A percentile compares a stretch with the other conserved stretches of the same genome.
Evolutionary conservation across 257 asterid genomes (phyloP).

Genomic region (Coffea canephora): DNA sequence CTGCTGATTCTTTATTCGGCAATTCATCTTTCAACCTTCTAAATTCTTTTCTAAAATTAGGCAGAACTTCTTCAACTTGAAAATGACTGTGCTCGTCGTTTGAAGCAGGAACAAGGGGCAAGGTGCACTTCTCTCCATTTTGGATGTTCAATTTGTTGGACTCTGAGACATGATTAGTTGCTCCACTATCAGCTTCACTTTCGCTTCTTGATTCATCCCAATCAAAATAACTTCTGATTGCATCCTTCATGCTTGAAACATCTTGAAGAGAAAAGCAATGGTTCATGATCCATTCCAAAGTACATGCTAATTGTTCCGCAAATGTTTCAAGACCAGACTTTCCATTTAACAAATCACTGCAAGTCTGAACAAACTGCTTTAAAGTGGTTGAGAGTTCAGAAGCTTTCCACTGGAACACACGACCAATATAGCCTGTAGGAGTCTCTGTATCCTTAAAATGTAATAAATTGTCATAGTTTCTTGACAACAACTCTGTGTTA

Average conservation of each 20-base stretch:
- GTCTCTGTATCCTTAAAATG: conserved; percentile 33
- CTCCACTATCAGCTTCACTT: conserved; percentile 51
- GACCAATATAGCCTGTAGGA: conserved; percentile 46
- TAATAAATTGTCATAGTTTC: conserved; percentile 30
- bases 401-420: conserved; percentile 74
- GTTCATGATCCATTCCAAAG: conserved; percentile 74
- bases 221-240: conserved; percentile 48
- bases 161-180: conserved; percentile 35
- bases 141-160: conserved; percentile 23
- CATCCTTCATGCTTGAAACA: conserved; percentile 72
- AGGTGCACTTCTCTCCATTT: conserved; percentile 20
- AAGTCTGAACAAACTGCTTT: conserved; percentile 48
- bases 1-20: conserved; percentile 27
- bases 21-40: conserved; percentile 30
- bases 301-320: conserved; percentile 44
- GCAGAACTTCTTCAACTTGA: conserved; percentile 31
- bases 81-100: conserved; percentile 21
- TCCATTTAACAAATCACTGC: conserved; percentile 53
- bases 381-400: conserved; percentile 52
- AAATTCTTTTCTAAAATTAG: conserved; percentile 25
- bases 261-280: conserved; percentile 86
- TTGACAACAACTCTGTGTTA: conserved; percentile 28
- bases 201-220: conserved; percentile 74
- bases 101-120: conserved; percentile 26
- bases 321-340: conserved; percentile 50